A percentile compares a stretch with the other conserved stretches of the same genome.
These are phyloP conservation scores for Candida sp. DNA, from an alignment of 1,139 yeast genomes.

Conservation along the genomic window DNA sequence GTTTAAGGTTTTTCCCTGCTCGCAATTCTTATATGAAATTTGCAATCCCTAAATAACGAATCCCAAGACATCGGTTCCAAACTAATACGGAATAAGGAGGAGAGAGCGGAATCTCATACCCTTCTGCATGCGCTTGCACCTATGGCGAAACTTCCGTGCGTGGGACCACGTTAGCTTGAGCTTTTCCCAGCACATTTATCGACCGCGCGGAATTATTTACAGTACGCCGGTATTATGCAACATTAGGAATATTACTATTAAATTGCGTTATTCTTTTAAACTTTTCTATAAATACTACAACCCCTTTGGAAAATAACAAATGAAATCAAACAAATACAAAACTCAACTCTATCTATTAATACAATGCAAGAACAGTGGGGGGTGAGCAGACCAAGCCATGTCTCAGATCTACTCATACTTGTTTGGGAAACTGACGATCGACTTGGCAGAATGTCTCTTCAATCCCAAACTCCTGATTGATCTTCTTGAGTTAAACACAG, in stretches of 20 bases:
- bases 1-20: not conserved
- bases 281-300: not conserved
- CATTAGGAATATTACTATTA: not conserved
- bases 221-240: not conserved
- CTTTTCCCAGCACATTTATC: too few species aligned
- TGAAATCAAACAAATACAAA: not conserved
- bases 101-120: not conserved
- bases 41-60: not conserved
- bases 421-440: conserved; percentile 46
- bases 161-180: too few species aligned
- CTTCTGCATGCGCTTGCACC: too few species aligned
- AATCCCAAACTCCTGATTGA: conserved; percentile 52
- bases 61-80: not conserved
- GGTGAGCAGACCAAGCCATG: too few species aligned
- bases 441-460: conserved; percentile 35
- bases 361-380: not conserved
- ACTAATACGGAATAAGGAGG: not conserved
- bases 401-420: conserved; percentile 38
- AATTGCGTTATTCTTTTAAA: not conserved
- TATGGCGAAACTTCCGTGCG: too few species aligned
- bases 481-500: conserved; percentile 26
- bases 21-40: not conserved
- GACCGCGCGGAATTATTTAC: not conserved
- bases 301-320: not conserved
- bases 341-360: conserved; percentile 1